Evolutionary conservation across 306 rosid species (phyloP), one percentile per base, ranked within the genome.

Genomic region (Vicia sativa): DNA sequence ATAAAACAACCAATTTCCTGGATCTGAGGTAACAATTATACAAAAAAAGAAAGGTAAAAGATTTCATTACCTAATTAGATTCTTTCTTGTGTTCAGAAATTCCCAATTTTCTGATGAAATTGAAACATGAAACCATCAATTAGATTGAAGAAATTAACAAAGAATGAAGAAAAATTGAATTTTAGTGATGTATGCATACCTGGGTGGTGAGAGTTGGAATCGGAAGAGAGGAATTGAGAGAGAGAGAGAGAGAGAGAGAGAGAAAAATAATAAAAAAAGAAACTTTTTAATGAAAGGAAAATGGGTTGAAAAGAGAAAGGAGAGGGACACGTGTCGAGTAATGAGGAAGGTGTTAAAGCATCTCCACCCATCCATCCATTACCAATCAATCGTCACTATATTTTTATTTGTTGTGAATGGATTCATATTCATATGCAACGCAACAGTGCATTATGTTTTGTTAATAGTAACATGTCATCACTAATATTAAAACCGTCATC

Each of bases 1-100:
- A 61, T 44, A 81, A 48, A 66, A 60, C 56, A 64, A 67, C 50
- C 74, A 80, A 79, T 87, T 89, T 72, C 92, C 96, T 83, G 90
- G 95, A 92, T 87, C 98, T 86, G 84, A 84, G 95, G 96, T 86
- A 92, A 92, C 49, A 77, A 26, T 57, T 34, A 55, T 80, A 68
- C 64, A 73, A 79, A 48, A 71, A 57, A 80, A 14, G 28, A 67
- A 78, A 42, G 25, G 29, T 8, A 68, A 58, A 62, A 67, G 11
- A 71, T 78, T 38, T 39, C 53, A 79, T 80, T 83, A 84, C 88
- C 91, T 70, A 81, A 83, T 77, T 80, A 74, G 87, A 81, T 49
- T 14, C 65, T 55, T 55, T 10, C 0, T 55, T 7, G 15, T 37
- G 1, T 34, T 45, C 38, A 15, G 37, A 55, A 57, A 59, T 73